Evolutionary conservation across 805 yeast species (phyloP), one percentile per base, ranked within the genome.

Genomic region (Candida endomychidarum): DNA sequence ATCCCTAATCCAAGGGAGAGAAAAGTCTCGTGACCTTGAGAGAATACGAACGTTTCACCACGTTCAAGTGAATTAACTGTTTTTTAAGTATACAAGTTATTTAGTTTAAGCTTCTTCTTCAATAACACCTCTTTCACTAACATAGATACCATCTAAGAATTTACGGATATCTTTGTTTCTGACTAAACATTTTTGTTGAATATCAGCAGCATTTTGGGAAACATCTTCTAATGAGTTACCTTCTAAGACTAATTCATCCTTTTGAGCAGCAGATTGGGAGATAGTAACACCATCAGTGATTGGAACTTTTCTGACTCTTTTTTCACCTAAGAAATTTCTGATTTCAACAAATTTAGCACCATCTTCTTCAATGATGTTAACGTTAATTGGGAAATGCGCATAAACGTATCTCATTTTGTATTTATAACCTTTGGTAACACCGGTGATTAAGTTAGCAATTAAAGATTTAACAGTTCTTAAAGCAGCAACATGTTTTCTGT

Each of bases 301-400:
- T 70, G 80, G 76, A 60, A 93, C 83, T 56, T 74, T 73, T 83
- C 98, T 87, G 56, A 90, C 95, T 75, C 88, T 81, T 85, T 89
- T 93, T 81, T 93, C 98, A 78, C 99, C 99, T 77, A 93, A 83
- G 85, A 87, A 93, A 81, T 93, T 93, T 87, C 98, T 90, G 80
- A 93, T 90, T 80, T 93, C 98, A 60, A 91, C 85, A 64, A 64
- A 80, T 52, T 78, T 73, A 39, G 68, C 60, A 58, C 86, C 87
- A 45, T 91, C 91, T 63, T 78, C 76, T 55, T 86, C 87, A 67
- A 86, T 69, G 57, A 89, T 72, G 80, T 90, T 91, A 58, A 93
- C 96, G 77, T 93, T 93, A 77, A 95, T 93, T 73, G 99, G 99
- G 96, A 93, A 93, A 87, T 93, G 99, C 83, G 99, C 99, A 71